Evolutionary conservation across 2,329 filamentous ascomycete genomes (phyloP), one percentile per base, ranked within the genome.

Genomic region (Xylariaceae sp.): DNA sequence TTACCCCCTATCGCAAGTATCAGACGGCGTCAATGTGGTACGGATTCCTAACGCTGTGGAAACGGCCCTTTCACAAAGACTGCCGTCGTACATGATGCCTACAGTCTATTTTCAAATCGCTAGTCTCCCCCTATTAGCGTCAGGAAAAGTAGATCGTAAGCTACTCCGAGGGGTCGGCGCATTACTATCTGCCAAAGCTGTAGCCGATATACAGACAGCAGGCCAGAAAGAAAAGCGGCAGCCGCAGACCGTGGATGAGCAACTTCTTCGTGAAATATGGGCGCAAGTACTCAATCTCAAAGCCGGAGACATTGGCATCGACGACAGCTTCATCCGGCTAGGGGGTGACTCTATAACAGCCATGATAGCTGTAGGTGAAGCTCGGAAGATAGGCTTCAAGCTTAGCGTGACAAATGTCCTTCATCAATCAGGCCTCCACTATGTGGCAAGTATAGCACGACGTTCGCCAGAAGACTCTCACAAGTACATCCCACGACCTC

Each of bases 311-410:
- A 56, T 63, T 19, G 53, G 53, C n/a, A 33, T 48, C 11, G 33
- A 53, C 12, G 61, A 61, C 37, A 65, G 56, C 46, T 67, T 68
- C 47, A 59, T 68, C 28, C 29, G 48, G n/a, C 55, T 68, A 4
- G 67, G 67, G 6, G 67, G 67, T n/a, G 60, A 67, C 47, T 69
- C 67, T 11, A 55, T 67, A n/a, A 21, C 26, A 14, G 60, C 64
- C 6, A 67, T 67, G 60, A 41, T 49, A 17, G 43, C 63, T 17
- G 65, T 62, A 17, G 41, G 24, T 16, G 34, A 45, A 31, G 40
- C 50, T 16, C 40, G 34, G 17, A 34, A 36, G 16, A n/a, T 37
- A 4, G 49, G 49, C 21, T 36, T 52, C 8, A 19, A 37, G 23
- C 21, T 52, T 17, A 37, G 37, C 4, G 49, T 52, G 9, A 21